A percentile compares a stretch with the other conserved stretches of the same genome.
phyloP scores from a whole-genome alignment of 2,329 filamentous ascomycete species.

The Trichoderma citrinoviride region DNA sequence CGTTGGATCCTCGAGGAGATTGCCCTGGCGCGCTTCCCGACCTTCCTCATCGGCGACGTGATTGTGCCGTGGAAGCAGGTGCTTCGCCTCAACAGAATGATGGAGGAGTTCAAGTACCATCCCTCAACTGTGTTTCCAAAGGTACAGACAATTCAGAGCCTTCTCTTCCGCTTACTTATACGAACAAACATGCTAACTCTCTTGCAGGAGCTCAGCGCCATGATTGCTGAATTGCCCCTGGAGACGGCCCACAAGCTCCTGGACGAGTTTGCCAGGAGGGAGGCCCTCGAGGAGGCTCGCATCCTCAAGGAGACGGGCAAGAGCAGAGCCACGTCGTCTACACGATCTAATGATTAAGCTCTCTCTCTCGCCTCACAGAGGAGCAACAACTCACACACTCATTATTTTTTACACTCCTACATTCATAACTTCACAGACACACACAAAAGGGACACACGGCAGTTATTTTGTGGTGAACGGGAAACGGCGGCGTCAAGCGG shows the following conservation, averaged over 20 bases:
- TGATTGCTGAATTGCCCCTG: conserved; percentile 12
- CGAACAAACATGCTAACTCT: not conserved
- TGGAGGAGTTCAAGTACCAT: conserved; percentile 15
- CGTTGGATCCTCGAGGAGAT: conserved; percentile 16
- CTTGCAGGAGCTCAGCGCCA: conserved; percentile 1
- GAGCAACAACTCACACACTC: no score
- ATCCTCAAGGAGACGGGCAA: conserved; percentile 15
- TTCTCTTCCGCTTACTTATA: not conserved
- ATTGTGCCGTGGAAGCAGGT: conserved; percentile 16
- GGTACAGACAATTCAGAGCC: not conserved
- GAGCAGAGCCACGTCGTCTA: conserved; percentile 13
- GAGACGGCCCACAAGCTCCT: conserved; percentile 16
- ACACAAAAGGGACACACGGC: not conserved
- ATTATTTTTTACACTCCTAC: no score
- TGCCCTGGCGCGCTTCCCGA: conserved; percentile 9
- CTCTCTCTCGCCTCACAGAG: no score
- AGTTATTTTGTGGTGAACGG: not conserved
- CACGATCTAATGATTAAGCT: conserved; percentile 9
- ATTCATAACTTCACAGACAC: not conserved
- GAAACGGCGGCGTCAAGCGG: conserved; percentile 17
- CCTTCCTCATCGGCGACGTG: conserved; percentile 13
- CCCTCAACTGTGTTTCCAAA: not conserved
- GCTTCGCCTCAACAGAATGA: conserved; percentile 11
- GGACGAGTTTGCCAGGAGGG: conserved; percentile 10
- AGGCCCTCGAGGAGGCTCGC: conserved; percentile 10